A percentile compares a stretch with the other conserved stretches of the same genome.
phyloP scores from a whole-genome alignment of 345 rosid species.

The Ceriops zippeliana region DNA sequence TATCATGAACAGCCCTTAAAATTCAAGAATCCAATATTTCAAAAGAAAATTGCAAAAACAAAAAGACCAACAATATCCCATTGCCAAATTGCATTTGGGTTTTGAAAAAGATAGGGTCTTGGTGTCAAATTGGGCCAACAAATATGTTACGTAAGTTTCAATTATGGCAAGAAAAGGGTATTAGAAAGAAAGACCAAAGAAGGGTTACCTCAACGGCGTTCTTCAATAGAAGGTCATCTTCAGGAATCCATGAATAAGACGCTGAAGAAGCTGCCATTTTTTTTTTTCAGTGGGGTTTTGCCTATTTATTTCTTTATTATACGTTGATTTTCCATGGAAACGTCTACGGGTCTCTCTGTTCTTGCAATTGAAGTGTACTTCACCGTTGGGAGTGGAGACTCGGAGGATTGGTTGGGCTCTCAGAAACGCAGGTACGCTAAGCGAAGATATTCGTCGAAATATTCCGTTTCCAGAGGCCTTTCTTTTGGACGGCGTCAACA shows the following conservation, averaged over 20 bases:
- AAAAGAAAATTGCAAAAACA: too few relatives aligned
- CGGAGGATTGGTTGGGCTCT: not conserved
- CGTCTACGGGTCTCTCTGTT: too few relatives aligned
- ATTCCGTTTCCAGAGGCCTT: not conserved
- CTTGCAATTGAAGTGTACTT: not conserved
- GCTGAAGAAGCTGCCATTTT: slow-evolving; percentile 51
- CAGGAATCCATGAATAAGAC: slow-evolving; percentile 56
- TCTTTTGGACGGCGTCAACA: not conserved
- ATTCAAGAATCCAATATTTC: too few relatives aligned
- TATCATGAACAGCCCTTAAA: too few relatives aligned
- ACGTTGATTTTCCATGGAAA: too few relatives aligned
- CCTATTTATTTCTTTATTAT: too few relatives aligned
- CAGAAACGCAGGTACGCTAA: not conserved
- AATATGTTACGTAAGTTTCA: not conserved
- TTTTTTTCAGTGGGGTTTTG: not conserved
- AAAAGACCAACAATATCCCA: too few relatives aligned
- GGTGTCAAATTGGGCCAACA: too few relatives aligned
- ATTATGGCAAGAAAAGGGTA: not conserved
- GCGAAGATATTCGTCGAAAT: not conserved
- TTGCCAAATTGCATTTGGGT: too few relatives aligned
- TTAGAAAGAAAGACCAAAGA: not conserved
- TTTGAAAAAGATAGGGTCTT: too few relatives aligned
- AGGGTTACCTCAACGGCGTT: slow-evolving; percentile 64
- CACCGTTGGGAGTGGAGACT: not conserved
- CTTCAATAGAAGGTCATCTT: slow-evolving; percentile 76